Base-by-base conservation (phyloP, 176 grass and related monocot genomes). In the Aegilops bicornis region DNA sequence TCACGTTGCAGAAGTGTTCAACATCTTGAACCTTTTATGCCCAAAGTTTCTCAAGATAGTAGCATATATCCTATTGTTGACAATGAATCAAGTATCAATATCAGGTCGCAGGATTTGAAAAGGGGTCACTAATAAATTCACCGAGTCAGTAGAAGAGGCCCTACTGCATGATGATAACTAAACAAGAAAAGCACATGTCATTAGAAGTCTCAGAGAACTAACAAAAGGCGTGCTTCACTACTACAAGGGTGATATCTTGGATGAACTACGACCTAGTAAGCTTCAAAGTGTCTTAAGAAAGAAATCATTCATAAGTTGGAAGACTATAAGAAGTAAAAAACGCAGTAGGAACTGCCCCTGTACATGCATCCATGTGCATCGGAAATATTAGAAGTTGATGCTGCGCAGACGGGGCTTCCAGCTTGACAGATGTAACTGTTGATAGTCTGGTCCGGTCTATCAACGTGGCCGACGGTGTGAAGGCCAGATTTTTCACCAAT, bases 201-300 rank as follows among this genome's bases (percentile, higher is more conserved):
- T 95, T 85, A 84, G 89, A 89, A 81, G 94, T 82, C 85, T 45
- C 39, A 78, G 91, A 48, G 91, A 95, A 89, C 60, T 98, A 84
- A 95, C 93, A 7, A 91, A 92, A 25, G 77, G 87, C 40, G 87
- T 98, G 79, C 91, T 98, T 86, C 96, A 96, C 79, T 96, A 96
- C 76, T 98, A 98, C 10, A 96, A 86, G 85, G 96, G 96, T 47
- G 96, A 96, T 71, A 91, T 98, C 64, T 89, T 98, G 75, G 96
- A 98, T 74, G 91, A 98, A 83, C 71, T 98, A 32, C 91, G 91
- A 91, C 11, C 76, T 95, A 64, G 78, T 95, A 52, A 93, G 93
- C 80, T 90, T 95, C 29, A 93, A n/a, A n/a, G 91, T 1, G 80
- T 98, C 36, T 89, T 98, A 93, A 95, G 85, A 93, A 93, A 82